Percentiles rank a stretch among this genome's conserved stretches.
Conservation (phyloP, 2,329 filamentous ascomycete genomes). For the Hypomyces perniciosus region DNA sequence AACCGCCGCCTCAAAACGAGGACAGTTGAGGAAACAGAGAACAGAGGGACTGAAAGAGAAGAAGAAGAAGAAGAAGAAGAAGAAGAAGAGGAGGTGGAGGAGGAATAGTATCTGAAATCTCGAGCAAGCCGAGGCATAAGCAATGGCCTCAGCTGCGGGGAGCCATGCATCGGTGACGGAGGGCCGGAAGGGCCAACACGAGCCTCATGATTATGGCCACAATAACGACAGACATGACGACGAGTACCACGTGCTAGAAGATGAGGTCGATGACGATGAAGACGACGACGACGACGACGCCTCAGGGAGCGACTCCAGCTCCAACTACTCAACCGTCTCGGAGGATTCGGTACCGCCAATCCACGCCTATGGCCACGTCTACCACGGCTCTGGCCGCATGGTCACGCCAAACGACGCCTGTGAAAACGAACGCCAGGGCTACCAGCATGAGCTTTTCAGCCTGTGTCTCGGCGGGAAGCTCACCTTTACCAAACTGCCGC, state of each 20-base stretch:
- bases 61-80: too few species aligned
- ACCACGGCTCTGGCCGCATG: slow-evolving; percentile 30
- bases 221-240: not conserved
- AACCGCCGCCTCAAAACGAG: too few species aligned
- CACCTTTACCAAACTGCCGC: slow-evolving; percentile 26
- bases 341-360: slow-evolving; percentile 29
- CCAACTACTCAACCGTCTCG: slow-evolving; percentile 31
- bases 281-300: slow-evolving; percentile 18
- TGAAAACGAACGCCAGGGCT: slow-evolving; percentile 25
- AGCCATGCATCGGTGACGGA: too few species aligned
- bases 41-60: too few species aligned
- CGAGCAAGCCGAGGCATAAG: too few species aligned
- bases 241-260: not conserved
- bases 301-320: slow-evolving; percentile 22
- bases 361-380: slow-evolving; percentile 29
- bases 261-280: slow-evolving; percentile 11
- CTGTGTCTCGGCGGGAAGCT: slow-evolving; percentile 28
- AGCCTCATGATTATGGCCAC: too few species aligned
- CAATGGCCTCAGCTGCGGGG: too few species aligned
- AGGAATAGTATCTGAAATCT: too few species aligned
- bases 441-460: slow-evolving; percentile 31
- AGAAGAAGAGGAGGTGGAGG: too few species aligned
- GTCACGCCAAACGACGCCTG: slow-evolving; percentile 30
- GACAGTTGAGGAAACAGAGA: too few species aligned
- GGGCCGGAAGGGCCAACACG: too few species aligned